A percentile compares a stretch with the other conserved stretches of the same genome.
Conservation (phyloP, 176 grass and related monocot genomes). For the Aegilops tauschii region DNA sequence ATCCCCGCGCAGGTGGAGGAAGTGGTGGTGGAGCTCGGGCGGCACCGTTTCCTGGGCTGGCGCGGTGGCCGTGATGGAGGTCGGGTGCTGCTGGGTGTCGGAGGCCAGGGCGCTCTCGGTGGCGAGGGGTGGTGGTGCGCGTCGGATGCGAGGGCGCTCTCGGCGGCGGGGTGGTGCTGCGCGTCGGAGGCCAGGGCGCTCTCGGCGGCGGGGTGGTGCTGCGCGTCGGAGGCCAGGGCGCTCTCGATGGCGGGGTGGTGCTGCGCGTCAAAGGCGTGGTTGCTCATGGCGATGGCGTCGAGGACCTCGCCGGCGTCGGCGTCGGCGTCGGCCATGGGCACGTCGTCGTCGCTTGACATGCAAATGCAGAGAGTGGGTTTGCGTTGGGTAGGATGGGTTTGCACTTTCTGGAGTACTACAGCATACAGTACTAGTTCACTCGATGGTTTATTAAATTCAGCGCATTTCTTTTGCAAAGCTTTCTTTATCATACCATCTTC, state of each 20-base stretch:
- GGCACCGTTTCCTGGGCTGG: constrained; percentile 18
- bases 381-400: no score
- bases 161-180: not conserved
- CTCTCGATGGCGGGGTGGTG: not conserved
- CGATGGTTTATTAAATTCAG: no score
- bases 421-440: no score
- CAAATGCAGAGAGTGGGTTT: no score
- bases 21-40: not conserved
- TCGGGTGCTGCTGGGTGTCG: not conserved
- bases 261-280: constrained; percentile 1
- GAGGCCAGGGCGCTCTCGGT: not conserved
- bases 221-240: not conserved
- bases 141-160: not conserved
- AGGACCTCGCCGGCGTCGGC: constrained; percentile 19
- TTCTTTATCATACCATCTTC: no score
- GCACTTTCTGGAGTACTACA: no score
- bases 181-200: constrained; percentile 8
- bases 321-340: not conserved
- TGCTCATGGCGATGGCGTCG: not conserved
- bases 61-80: not conserved
- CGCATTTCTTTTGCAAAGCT: no score
- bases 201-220: not conserved
- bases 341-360: not conserved
- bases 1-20: constrained; percentile 10
- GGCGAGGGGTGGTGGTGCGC: not conserved